Conservation (phyloP, 1,284 basidiomycete genomes). For the Tetrapyrgos nigripes region DNA sequence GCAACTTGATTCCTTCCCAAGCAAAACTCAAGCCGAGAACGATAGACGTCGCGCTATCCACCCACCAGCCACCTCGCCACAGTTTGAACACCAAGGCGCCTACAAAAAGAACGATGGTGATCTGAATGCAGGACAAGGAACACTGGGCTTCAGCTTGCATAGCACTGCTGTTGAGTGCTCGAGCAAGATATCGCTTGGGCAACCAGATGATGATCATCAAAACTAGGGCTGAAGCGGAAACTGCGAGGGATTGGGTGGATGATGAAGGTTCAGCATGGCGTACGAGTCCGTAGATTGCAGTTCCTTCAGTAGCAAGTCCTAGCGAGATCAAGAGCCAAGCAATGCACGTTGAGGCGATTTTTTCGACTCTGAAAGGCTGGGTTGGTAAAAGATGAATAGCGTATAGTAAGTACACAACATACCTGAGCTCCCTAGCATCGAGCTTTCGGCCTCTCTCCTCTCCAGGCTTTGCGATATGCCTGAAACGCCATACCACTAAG, state of each 20-base stretch:
- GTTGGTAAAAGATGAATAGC: background rate
- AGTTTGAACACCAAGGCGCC: constrained; percentile 36
- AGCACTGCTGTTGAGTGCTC: constrained; percentile 46
- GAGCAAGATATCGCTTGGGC: constrained; percentile 50
- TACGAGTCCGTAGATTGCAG: constrained; percentile 41
- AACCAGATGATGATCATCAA: constrained; percentile 49
- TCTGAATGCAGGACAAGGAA: constrained; percentile 38
- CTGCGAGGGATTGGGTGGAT: constrained; percentile 46
- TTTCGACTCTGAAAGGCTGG: constrained; percentile 41
- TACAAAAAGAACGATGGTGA: constrained; percentile 34
- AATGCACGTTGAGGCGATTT: constrained; percentile 40
- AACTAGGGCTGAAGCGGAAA: constrained; percentile 45
- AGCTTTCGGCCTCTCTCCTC: constrained; percentile 34
- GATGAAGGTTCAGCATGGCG: constrained; percentile 42
- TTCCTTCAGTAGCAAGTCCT: constrained; percentile 39
- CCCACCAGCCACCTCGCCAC: constrained; percentile 54
- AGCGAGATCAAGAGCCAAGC: constrained; percentile 44
- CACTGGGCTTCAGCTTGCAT: constrained; percentile 51
- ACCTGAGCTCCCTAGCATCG: constrained; percentile 35
- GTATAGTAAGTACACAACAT: too few relatives aligned
- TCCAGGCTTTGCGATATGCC: constrained; percentile 34
- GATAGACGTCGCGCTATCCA: constrained; percentile 49
- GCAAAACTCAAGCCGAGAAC: constrained; percentile 46
- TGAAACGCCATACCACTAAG: constrained; percentile 51
- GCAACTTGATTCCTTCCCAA: constrained; percentile 49